Evolutionary conservation across 2,329 filamentous ascomycete genomes (phyloP).

Genomic region (Colletotrichum sp.): DNA sequence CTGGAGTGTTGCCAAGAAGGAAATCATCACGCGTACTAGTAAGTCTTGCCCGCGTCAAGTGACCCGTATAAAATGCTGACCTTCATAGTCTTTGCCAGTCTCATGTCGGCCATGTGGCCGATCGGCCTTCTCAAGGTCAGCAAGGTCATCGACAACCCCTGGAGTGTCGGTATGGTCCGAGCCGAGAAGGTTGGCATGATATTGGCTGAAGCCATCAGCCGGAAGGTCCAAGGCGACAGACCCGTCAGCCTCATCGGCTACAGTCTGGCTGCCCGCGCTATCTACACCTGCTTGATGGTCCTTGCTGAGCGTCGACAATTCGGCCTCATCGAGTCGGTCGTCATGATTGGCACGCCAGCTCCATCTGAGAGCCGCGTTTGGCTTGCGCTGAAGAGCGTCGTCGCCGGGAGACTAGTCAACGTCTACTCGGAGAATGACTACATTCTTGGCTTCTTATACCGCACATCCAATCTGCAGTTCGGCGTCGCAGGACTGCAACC

Average conservation of each 20-base stretch:
- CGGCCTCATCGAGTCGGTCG: constrained; percentile 83
- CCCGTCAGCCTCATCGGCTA: constrained; percentile 83
- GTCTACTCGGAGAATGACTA: constrained; percentile 89
- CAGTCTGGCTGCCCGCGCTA: constrained; percentile 80
- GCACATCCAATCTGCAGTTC: constrained; percentile 79
- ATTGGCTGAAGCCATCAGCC: constrained; percentile 82
- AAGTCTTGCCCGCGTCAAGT: constrained; percentile 28
- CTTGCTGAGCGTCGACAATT: constrained; percentile 84
- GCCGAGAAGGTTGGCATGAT: constrained; percentile 74
- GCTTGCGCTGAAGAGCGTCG: constrained; percentile 78
- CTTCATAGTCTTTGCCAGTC: constrained; percentile 53
- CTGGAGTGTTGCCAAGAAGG: constrained; percentile 72
- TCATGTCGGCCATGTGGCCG: constrained; percentile 68
- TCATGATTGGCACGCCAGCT: constrained; percentile 83
- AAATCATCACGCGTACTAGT: constrained; percentile 53
- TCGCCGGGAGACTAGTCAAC: constrained; percentile 85
- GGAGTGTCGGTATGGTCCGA: constrained; percentile 76
- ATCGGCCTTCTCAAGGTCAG: constrained; percentile 68
- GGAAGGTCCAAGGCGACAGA: constrained; percentile 82
- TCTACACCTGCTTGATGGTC: constrained; percentile 82
- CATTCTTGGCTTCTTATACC: constrained; percentile 86
- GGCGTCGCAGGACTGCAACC: constrained; percentile 85
- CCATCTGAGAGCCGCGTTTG: constrained; percentile 76
- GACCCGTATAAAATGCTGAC: not conserved
- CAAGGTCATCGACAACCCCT: constrained; percentile 81